Base-by-base conservation (phyloP, 202 grass and related monocot species). In the Bolboschoenoplectus hybrid region DNA sequence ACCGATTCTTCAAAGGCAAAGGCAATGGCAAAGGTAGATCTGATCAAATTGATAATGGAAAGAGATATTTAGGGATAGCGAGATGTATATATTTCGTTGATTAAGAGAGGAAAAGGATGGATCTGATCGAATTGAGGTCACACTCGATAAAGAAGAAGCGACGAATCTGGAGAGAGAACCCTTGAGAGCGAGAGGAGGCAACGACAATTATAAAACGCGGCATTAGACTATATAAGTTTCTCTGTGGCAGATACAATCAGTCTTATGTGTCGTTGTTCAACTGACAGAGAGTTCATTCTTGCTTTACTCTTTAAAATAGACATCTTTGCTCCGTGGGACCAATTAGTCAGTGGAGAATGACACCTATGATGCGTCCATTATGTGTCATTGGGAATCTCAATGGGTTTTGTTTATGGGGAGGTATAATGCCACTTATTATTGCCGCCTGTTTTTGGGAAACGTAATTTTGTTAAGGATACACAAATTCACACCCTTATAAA, bases 121-220 rank as follows among this genome's bases (percentile, higher is more conserved):
- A 62, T 62, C 58, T 62, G 66, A 71, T 16, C 9, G 19, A 11
- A 46, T 46, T 46, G 44, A 46, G 44, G 7, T 50, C 44, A 75
- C 71, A 20, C 40, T 41, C 35, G 77, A 81, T 62, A 62, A 62
- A 81, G 34, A 81, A 62, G 55, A 16, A 58, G 13, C 34, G 76
- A 57, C 26, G 72, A 51, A 47, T 76, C 72, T 76, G 72, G 46
- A 60, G 51, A 45, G 45, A 74, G 10, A 46, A 46, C 17, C 36
- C 35, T 16, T 20, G 41, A 19, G n/a, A 51, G 20, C 9, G 3
- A 53, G 47, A 0, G 73, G 16, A 9, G 52, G 26, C 9, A 7
- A 50, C 74, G 40, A 39, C 75, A 58, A 60, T 79, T 79, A 79
- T 60, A 38, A 79, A 35, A 79, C 50, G 75, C 52, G 68, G 75